phyloP scores from a whole-genome alignment of 805 yeast species.

The Candida suzukii region DNA sequence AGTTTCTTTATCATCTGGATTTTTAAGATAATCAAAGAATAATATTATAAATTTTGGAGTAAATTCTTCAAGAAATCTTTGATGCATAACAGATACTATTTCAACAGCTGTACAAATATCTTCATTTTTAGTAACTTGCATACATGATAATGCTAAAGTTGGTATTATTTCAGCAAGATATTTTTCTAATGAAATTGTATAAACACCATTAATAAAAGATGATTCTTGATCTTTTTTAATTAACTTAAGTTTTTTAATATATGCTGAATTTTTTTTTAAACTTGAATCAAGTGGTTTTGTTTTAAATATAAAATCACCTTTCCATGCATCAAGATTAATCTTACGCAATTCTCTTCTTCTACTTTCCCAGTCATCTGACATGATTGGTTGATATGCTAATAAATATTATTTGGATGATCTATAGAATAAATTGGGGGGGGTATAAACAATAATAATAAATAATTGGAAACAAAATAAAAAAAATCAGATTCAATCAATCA shows the following conservation, averaged over 20 bases:
- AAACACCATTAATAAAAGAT: slow-evolving; percentile 52
- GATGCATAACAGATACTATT: slow-evolving; percentile 67
- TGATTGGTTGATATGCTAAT: neutral
- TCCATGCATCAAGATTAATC: slow-evolving; percentile 46
- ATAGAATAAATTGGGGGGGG: neutral
- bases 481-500: no score
- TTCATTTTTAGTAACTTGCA: slow-evolving; percentile 41
- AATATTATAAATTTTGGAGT: slow-evolving; percentile 40
- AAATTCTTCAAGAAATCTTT: slow-evolving; percentile 52
- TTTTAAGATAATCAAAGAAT: slow-evolving; percentile 34
- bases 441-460: no score
- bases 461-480: no score
- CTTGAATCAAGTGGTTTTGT: slow-evolving; percentile 52
- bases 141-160: slow-evolving; percentile 56
- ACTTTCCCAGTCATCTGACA: slow-evolving; percentile 2
- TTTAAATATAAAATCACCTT: slow-evolving; percentile 33
- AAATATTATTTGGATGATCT: neutral
- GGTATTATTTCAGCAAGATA: slow-evolving; percentile 64
- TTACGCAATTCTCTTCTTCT: slow-evolving; percentile 26
- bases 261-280: slow-evolving; percentile 74
- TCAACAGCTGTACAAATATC: slow-evolving; percentile 63
- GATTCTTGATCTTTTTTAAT: slow-evolving; percentile 44
- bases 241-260: slow-evolving; percentile 61
- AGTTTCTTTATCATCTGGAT: slow-evolving; percentile 34
- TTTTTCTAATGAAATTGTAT: slow-evolving; percentile 58